These are phyloP conservation scores for Fusarium tuaranense DNA, from an alignment of 2,329 filamentous ascomycete genomes.

Conservation along the genomic window DNA sequence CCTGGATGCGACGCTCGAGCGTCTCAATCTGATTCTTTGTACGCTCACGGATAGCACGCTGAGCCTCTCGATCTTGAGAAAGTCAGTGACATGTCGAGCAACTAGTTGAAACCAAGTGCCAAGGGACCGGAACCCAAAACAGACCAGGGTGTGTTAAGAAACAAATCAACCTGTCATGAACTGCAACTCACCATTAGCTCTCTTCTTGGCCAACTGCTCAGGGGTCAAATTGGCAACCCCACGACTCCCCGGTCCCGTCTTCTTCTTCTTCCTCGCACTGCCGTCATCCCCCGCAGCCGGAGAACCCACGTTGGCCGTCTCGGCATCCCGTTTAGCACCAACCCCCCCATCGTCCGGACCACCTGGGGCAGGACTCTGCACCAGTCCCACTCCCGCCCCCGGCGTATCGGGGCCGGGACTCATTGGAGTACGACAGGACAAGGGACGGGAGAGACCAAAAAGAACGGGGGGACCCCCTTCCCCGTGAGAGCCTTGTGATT, in stretches of 20 bases:
- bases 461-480: not conserved
- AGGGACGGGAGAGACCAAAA: not conserved
- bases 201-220: slow-evolving; percentile 78
- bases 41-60: slow-evolving; percentile 85
- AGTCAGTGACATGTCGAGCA: slow-evolving; percentile 29
- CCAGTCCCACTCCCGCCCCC: slow-evolving; percentile 22
- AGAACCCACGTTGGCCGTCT: slow-evolving; percentile 28
- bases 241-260: slow-evolving; percentile 57
- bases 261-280: slow-evolving; percentile 57
- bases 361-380: slow-evolving; percentile 30
- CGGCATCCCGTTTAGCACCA: slow-evolving; percentile 40
- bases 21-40: slow-evolving; percentile 84
- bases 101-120: not conserved
- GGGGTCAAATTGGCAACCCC: slow-evolving; percentile 75
- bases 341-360: slow-evolving; percentile 17
- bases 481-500: slow-evolving; percentile 28
- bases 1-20: slow-evolving; percentile 77
- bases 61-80: slow-evolving; percentile 80
- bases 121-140: not conserved
- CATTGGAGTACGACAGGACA: slow-evolving; percentile 27
- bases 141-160: not conserved
- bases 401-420: slow-evolving; percentile 38
- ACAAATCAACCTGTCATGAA: slow-evolving; percentile 8
- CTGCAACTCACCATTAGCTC: slow-evolving; percentile 63
- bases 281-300: slow-evolving; percentile 37